Conservation (phyloP, 345 rosid genomes). For the Arabidopsis thaliana region TAIR10.1 NC_003074.8:19463501-19464000, state of each 20-base stretch:
- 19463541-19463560: too few species aligned
- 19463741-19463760: not conserved
- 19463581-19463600: not conserved
- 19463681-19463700: constrained; percentile 14
- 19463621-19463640: not conserved
- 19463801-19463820: not conserved
- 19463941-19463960: constrained; percentile 34
- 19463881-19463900: too few species aligned
- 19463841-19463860: not conserved
- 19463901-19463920: constrained; percentile 4
- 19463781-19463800: not conserved
- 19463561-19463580: not conserved
- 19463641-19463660: not conserved
- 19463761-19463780: constrained; percentile 29
- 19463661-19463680: constrained; percentile 14
- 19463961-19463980: constrained; percentile 35
- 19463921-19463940: constrained; percentile 29
- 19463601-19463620: constrained; percentile 1
- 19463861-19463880: not conserved
- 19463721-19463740: constrained; percentile 8
- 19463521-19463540: not conserved
- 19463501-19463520: not conserved
- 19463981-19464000: constrained; percentile 25
- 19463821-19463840: not conserved
- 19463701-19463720: not conserved